Percentiles rank a stretch among this genome's conserved stretches.
Evolutionary conservation across 352 stramenopile species (phyloP).

Genomic region (Poterioochromonas sp.): DNA sequence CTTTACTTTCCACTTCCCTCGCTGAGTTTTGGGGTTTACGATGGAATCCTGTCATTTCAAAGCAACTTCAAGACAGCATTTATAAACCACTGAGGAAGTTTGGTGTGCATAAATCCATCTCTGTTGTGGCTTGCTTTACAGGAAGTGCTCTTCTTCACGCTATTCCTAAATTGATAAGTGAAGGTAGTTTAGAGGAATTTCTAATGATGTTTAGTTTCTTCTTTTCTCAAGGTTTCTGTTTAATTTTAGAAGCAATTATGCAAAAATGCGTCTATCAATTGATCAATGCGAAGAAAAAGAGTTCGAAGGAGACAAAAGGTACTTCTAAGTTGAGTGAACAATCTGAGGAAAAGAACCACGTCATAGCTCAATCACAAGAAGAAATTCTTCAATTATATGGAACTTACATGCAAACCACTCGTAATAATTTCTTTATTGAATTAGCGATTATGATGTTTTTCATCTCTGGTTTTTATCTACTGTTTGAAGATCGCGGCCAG

Average conservation of each 20-base stretch:
- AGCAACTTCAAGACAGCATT: background rate
- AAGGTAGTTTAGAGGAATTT: background rate
- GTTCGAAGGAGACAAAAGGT: too few species aligned
- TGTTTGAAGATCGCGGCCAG: too few species aligned
- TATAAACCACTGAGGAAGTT: background rate
- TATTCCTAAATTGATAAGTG: background rate
- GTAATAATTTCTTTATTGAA: background rate
- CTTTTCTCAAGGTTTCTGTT: background rate
- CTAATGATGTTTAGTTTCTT: constrained; percentile 2
- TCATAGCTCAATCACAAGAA: background rate
- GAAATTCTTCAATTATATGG: background rate
- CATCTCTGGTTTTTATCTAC: background rate
- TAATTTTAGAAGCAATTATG: background rate
- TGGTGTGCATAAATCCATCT: background rate
- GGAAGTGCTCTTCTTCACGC: constrained; percentile 11
- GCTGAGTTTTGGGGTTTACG: constrained; percentile 12
- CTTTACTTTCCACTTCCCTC: background rate
- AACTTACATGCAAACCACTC: background rate
- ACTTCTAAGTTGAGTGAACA: background rate
- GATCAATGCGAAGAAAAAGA: background rate
- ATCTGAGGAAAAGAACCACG: background rate
- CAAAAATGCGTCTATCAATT: background rate
- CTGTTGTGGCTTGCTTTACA: background rate
- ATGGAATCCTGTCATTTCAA: constrained; percentile 6
- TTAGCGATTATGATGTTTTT: background rate